Conservation (phyloP, 2,329 filamentous ascomycete species). For the Cladosporium sp. region DNA sequence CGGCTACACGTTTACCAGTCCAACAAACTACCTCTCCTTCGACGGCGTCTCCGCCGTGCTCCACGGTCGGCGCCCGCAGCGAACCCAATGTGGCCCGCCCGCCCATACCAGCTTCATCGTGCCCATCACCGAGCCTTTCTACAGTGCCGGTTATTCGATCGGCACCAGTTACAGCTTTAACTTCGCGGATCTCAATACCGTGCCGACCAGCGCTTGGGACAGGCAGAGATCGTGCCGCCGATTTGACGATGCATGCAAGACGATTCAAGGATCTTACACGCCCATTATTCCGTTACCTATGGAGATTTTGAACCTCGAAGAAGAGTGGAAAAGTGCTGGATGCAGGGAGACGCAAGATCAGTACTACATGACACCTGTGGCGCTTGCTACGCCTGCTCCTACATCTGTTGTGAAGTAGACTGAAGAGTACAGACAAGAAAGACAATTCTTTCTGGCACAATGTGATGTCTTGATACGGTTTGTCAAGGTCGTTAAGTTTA, state of each 20-base stretch:
- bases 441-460: too few species aligned
- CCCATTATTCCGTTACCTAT: not conserved
- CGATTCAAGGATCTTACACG: not conserved
- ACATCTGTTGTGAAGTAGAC: not conserved
- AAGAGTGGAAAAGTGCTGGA: not conserved
- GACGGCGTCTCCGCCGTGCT: not conserved
- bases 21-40: constrained; percentile 1
- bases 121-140: constrained; percentile 2
- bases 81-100: not conserved
- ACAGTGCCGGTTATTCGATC: constrained; percentile 4
- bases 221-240: constrained; percentile 1
- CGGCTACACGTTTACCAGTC: constrained; percentile 6
- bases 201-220: not conserved
- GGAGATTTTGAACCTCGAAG: constrained; percentile 2
- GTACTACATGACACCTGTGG: constrained; percentile 7
- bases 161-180: not conserved
- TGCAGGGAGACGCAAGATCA: not conserved
- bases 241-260: not conserved
- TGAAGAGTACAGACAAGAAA: too few species aligned
- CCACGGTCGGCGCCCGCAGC: not conserved
- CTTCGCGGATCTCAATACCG: constrained; percentile 1
- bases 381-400: constrained; percentile 4
- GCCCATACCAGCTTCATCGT: not conserved
- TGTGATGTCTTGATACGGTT: too few species aligned
- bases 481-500: too few species aligned